A percentile compares a stretch with the other conserved stretches of the same genome.
Conservation (phyloP, 805 yeast species). For the Monosporozyma siamensis region DNA sequence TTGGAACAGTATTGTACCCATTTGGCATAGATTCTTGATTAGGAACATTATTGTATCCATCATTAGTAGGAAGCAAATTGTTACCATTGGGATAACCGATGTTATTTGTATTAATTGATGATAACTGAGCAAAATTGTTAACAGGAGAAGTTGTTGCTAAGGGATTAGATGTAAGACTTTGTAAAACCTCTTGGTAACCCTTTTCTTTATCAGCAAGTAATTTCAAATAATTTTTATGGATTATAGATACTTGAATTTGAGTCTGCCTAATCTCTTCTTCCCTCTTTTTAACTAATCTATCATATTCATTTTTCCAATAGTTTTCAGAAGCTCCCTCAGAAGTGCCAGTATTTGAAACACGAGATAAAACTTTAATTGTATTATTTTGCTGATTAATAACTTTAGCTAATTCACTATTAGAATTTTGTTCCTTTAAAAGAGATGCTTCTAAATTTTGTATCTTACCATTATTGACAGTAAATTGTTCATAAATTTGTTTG, state of each 20-base stretch:
- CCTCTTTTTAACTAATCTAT: neutral
- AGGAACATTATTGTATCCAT: neutral
- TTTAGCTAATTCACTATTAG: neutral
- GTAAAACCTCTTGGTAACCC: neutral
- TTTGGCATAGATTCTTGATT: no score
- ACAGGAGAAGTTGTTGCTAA: neutral
- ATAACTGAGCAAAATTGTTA: neutral
- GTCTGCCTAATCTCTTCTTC: neutral
- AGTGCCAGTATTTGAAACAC: neutral
- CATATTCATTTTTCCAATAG: slow-evolving; percentile 7
- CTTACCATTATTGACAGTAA: neutral
- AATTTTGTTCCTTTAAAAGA: neutral
- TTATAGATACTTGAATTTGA: slow-evolving; percentile 1
- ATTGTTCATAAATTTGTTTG: slow-evolving; percentile 1
- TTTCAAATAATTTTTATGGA: slow-evolving; percentile 7
- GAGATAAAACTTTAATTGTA: neutral
- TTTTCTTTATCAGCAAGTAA: slow-evolving; percentile 5
- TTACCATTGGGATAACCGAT: neutral
- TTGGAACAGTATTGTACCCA: neutral
- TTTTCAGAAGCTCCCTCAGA: neutral
- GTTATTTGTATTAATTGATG: neutral
- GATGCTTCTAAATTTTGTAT: neutral
- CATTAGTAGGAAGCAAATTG: neutral
- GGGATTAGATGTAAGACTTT: neutral
- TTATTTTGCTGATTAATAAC: slow-evolving; percentile 1